Evolutionary conservation across 2,329 filamentous ascomycete genomes (phyloP).

Genomic region (Phoma herbarum): DNA sequence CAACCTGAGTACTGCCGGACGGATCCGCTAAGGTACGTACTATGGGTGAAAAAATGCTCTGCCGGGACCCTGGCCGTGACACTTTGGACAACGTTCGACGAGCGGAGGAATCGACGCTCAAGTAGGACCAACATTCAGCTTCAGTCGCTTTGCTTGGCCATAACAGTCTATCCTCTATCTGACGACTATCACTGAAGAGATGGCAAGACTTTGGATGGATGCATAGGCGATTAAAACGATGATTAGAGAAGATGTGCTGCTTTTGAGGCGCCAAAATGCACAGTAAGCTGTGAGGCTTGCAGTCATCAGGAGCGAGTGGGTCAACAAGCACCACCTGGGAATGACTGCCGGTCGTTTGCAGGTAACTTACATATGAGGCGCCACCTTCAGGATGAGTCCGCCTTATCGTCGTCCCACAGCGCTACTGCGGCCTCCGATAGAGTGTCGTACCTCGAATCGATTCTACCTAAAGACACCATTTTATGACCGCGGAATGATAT

Average conservation of each 20-base stretch:
- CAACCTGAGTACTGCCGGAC: constrained; percentile 19
- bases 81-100: constrained; percentile 25
- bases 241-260: constrained; percentile 7
- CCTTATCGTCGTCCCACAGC: constrained; percentile 53
- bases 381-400: constrained; percentile 35
- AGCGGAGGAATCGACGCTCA: constrained; percentile 8
- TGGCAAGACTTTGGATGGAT: neutral
- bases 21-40: constrained; percentile 29
- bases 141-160: neutral
- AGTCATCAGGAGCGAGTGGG: constrained; percentile 33
- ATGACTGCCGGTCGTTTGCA: constrained; percentile 38
- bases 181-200: neutral
- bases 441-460: constrained; percentile 28
- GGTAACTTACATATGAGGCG: constrained; percentile 25
- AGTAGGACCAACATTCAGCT: neutral
- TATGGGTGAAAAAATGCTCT: constrained; percentile 39
- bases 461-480: constrained; percentile 31
- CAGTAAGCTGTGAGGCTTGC: constrained; percentile 47
- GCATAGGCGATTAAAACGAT: neutral
- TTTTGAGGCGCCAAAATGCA: constrained; percentile 30
- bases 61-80: constrained; percentile 29
- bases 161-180: neutral
- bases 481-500: constrained; percentile 35
- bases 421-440: constrained; percentile 40
- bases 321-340: constrained; percentile 25